A percentile compares a stretch with the other conserved stretches of the same genome.
phyloP scores from a whole-genome alignment of 495 filamentous ascomycete species.

The Xylaria scruposa region DNA sequence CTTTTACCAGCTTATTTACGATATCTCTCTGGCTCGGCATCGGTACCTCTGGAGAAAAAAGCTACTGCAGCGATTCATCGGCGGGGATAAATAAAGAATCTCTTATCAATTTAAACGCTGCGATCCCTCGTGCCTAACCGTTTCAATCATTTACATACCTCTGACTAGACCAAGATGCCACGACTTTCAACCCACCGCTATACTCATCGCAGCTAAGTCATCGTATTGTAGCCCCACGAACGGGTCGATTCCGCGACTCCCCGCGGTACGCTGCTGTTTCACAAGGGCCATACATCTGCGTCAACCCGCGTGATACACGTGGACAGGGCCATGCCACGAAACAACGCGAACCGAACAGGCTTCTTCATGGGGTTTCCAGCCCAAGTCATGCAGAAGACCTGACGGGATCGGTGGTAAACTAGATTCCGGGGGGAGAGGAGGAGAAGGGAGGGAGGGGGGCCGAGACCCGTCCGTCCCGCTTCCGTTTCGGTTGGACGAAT shows the following conservation, averaged over 20 bases:
- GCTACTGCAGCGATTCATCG: constrained; percentile 8
- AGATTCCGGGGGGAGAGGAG: not conserved
- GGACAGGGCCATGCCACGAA: constrained; percentile 12
- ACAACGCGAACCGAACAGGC: constrained; percentile 11
- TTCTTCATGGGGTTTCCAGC: not conserved
- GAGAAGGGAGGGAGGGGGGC: too few relatives aligned
- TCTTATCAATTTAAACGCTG: constrained; percentile 1
- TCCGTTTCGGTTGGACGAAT: not conserved
- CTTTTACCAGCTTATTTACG: constrained; percentile 8
- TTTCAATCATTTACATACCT: not conserved
- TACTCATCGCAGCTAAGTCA: constrained; percentile 10
- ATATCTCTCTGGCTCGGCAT: constrained; percentile 11
- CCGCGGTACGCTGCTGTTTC: constrained; percentile 17
- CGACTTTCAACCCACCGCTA: not conserved
- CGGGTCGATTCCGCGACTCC: constrained; percentile 21
- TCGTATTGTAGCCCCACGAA: constrained; percentile 15
- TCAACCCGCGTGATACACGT: constrained; percentile 27
- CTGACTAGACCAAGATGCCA: too few relatives aligned
- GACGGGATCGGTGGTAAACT: constrained; percentile 5
- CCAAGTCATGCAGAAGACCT: constrained; percentile 2
- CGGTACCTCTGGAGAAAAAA: not conserved
- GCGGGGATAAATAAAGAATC: constrained; percentile 17
- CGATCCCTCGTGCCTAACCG: not conserved
- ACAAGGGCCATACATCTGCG: not conserved
- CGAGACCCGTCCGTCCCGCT: constrained; percentile 10